A percentile compares a stretch with the other conserved stretches of the same genome.
Conservation (phyloP, 2,329 filamentous ascomycete species). For the Pseudogymnoascus pannorum region DNA sequence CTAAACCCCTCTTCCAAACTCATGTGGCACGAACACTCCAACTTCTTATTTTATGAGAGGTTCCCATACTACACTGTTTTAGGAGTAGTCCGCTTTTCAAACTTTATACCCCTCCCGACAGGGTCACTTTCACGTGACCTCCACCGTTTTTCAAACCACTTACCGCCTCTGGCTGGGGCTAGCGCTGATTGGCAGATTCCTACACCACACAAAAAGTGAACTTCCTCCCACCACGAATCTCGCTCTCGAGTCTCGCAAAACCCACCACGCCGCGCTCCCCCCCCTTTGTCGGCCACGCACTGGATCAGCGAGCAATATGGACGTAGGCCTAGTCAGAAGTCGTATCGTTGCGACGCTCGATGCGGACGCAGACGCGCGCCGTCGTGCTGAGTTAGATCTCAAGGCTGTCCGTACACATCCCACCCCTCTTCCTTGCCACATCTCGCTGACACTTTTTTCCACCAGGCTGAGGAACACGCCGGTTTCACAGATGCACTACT, state of each 20-base stretch:
- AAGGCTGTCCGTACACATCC: constrained; percentile 58
- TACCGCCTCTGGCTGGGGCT: constrained; percentile 4
- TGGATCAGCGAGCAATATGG: constrained; percentile 44
- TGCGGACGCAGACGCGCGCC: constrained; percentile 65
- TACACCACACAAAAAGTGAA: constrained; percentile 8
- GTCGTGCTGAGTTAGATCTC: constrained; percentile 71
- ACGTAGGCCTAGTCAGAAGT: constrained; percentile 65
- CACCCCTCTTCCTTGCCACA: constrained; percentile 15
- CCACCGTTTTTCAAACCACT: neutral
- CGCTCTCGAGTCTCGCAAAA: constrained; percentile 8
- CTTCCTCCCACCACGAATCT: constrained; percentile 6
- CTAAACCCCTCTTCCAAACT: neutral
- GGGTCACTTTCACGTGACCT: neutral
- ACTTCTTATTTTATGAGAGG: no score
- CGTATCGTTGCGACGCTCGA: constrained; percentile 72
- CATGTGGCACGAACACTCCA: no score
- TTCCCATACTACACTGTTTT: neutral
- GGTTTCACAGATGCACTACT: constrained; percentile 88
- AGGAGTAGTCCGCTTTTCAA: neutral
- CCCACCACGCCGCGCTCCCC: constrained; percentile 2
- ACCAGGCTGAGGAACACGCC: constrained; percentile 77
- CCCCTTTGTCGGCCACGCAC: constrained; percentile 4
- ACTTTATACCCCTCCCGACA: constrained; percentile 4
- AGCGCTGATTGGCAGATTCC: constrained; percentile 7
- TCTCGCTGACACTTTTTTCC: constrained; percentile 17